These are phyloP conservation scores for Myochromella boudieri DNA, from an alignment of 768 basidiomycete genomes.

Conservation along the genomic window DNA sequence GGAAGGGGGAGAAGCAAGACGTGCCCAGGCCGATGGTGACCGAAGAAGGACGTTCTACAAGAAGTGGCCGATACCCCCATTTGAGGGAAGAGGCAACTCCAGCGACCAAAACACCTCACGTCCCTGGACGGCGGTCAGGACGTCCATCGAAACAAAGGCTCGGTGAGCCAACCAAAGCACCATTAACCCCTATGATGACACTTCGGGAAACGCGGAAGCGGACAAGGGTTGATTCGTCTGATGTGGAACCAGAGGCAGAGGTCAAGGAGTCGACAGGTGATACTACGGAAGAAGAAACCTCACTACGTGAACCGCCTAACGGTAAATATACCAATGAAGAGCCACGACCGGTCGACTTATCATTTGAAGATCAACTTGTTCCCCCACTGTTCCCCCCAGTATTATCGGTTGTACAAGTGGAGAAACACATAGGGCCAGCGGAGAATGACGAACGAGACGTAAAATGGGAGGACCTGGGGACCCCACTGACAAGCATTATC, in stretches of 20 bases:
- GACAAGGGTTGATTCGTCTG: slow-evolving; percentile 40
- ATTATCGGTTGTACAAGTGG: slow-evolving; percentile 1
- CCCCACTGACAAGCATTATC: slow-evolving; percentile 47
- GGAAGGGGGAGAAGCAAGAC: slow-evolving; percentile 13
- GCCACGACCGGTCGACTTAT: not conserved
- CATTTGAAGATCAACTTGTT: slow-evolving; percentile 9
- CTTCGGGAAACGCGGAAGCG: slow-evolving; percentile 37
- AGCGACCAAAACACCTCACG: slow-evolving; percentile 4
- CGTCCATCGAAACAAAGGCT: slow-evolving; percentile 12
- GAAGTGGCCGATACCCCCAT: slow-evolving; percentile 9
- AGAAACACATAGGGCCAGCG: slow-evolving; percentile 20
- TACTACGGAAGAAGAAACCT: not conserved
- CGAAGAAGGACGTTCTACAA: slow-evolving; percentile 12
- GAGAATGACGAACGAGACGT: slow-evolving; percentile 27
- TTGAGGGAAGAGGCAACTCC: slow-evolving; percentile 10
- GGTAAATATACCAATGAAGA: slow-evolving; percentile 11
- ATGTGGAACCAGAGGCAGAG: slow-evolving; percentile 20
- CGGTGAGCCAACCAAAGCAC: slow-evolving; percentile 11
- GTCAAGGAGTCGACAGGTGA: not conserved
- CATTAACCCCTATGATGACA: slow-evolving; percentile 9
- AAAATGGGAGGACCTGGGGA: slow-evolving; percentile 55
- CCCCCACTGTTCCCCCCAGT: not conserved
- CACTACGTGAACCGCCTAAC: slow-evolving; percentile 11
- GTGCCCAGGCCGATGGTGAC: not conserved
- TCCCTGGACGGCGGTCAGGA: not conserved